Evolutionary conservation across 805 yeast genomes (phyloP).

Genomic region (Metschnikowia corniflorae): DNA sequence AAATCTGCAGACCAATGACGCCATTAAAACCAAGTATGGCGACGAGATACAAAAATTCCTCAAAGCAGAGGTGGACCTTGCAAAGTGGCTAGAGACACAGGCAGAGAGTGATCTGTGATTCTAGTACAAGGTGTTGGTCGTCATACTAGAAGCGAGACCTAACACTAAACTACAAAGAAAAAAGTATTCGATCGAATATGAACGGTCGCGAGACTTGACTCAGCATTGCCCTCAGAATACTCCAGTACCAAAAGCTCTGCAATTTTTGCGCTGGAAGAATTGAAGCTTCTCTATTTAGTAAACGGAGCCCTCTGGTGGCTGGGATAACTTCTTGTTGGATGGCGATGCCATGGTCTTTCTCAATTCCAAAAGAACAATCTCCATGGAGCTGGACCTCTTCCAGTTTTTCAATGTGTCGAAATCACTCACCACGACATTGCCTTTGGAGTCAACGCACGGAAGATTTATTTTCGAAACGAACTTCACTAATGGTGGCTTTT

Average conservation of each 20-base stretch:
- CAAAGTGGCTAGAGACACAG: constrained; percentile 27
- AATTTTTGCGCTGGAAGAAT: too few species aligned
- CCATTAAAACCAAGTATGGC: constrained; percentile 19
- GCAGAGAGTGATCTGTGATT: constrained; percentile 4
- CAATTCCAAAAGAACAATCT: constrained; percentile 81
- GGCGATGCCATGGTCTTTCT: constrained; percentile 83
- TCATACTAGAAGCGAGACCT: too few species aligned
- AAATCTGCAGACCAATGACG: constrained; percentile 30
- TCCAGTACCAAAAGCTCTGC: too few species aligned
- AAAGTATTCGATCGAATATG: too few species aligned
- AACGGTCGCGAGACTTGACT: too few species aligned
- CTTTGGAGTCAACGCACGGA: constrained; percentile 76
- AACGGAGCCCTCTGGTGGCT: constrained; percentile 86
- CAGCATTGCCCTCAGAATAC: too few species aligned
- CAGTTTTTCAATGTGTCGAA: constrained; percentile 75
- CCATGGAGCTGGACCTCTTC: constrained; percentile 92
- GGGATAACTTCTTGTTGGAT: constrained; percentile 76
- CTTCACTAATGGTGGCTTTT: constrained; percentile 76
- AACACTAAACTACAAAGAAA: too few species aligned
- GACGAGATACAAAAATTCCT: constrained; percentile 32
- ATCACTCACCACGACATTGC: constrained; percentile 46
- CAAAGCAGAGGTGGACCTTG: constrained; percentile 37
- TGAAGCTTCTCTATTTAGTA: constrained; percentile 29
- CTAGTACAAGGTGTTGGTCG: too few species aligned
- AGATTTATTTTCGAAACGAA: constrained; percentile 83